Conservation (phyloP, 2,329 filamentous ascomycete genomes). For the Penicillium sp. region DNA sequence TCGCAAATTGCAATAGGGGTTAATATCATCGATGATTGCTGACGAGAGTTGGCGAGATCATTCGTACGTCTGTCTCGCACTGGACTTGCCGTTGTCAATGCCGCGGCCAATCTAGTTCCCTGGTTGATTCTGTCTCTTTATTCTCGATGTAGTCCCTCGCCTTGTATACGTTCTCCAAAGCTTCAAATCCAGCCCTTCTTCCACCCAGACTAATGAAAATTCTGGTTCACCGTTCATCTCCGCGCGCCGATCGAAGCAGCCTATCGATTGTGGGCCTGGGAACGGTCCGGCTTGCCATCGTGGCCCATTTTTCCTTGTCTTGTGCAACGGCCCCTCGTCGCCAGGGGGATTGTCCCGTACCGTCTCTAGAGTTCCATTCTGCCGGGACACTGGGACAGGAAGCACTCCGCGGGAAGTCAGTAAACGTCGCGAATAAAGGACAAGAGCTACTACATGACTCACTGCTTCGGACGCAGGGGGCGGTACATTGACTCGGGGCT, state of each 20-base stretch:
- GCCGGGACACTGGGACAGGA: constrained; percentile 8
- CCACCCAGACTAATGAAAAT: background rate
- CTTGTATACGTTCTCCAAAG: background rate
- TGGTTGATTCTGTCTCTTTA: background rate
- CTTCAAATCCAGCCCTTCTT: background rate
- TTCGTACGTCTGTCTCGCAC: background rate
- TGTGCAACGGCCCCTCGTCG: background rate
- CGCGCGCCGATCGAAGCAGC: constrained; percentile 27
- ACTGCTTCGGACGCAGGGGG: background rate
- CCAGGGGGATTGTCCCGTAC: constrained; percentile 9
- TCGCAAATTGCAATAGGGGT: background rate
- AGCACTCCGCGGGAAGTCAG: background rate
- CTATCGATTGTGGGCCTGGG: constrained; percentile 25
- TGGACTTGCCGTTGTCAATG: background rate
- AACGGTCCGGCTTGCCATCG: constrained; percentile 26
- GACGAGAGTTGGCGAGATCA: background rate
- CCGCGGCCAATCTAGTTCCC: background rate
- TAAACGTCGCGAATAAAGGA: background rate
- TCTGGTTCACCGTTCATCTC: constrained; percentile 1
- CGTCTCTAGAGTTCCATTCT: constrained; percentile 10
- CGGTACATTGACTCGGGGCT: constrained; percentile 4
- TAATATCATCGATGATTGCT: background rate
- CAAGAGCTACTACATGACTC: constrained; percentile 4
- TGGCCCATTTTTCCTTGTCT: constrained; percentile 8
- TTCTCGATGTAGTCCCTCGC: background rate